These are phyloP conservation scores for Clavaria fumosa DNA, from an alignment of 768 basidiomycete species.

Conservation along the genomic window DNA sequence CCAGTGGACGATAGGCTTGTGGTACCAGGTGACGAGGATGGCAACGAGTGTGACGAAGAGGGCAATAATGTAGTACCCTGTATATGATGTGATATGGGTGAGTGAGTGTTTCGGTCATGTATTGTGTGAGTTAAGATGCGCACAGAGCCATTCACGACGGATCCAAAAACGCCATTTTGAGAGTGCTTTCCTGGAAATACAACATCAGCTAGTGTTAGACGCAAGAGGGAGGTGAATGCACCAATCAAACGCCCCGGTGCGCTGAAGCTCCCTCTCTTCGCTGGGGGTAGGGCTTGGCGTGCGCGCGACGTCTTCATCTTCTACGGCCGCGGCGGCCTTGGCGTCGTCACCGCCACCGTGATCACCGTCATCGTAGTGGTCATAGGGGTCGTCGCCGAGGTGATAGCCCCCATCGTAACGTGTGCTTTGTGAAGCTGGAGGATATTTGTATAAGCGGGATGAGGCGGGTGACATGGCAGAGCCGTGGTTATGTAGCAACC, in stretches of 20 bases:
- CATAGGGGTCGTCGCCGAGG: no score
- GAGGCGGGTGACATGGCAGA: no score
- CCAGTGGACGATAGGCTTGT: constrained; percentile 57
- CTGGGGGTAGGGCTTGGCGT: constrained; percentile 56
- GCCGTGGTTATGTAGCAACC: no score
- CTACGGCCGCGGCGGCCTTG: constrained; percentile 6
- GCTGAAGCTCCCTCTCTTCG: constrained; percentile 29
- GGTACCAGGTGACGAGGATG: constrained; percentile 42
- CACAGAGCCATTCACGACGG: constrained; percentile 41
- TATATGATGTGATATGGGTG: neutral
- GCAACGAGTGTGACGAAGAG: constrained; percentile 32
- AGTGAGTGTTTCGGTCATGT: neutral
- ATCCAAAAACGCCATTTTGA: constrained; percentile 36
- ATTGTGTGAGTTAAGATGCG: constrained; percentile 14
- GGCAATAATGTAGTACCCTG: constrained; percentile 38
- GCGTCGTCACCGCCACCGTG: no score
- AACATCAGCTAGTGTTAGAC: no score
- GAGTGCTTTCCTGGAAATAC: constrained; percentile 26
- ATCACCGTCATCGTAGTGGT: no score
- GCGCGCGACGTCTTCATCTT: constrained; percentile 15
- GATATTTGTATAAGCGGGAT: no score
- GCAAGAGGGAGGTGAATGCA: no score
- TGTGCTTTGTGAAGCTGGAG: no score
- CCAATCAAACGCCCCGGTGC: constrained; percentile 30
- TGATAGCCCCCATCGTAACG: no score